These are phyloP conservation scores for Carex myosuroides DNA, from an alignment of 176 grass and related monocot genomes.

Conservation along the genomic window DNA sequence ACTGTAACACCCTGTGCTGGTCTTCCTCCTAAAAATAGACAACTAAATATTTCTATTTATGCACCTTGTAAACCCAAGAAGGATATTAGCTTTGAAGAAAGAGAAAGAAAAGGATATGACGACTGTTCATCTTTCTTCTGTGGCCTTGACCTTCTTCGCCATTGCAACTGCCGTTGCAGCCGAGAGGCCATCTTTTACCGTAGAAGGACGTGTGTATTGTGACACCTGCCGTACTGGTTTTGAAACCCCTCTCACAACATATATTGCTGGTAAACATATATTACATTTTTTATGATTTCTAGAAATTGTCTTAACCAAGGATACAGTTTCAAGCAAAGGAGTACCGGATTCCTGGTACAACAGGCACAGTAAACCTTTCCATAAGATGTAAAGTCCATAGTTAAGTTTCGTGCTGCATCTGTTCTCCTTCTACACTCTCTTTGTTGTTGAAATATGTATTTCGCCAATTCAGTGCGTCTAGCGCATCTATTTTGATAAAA, in stretches of 20 bases:
- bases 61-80: neutral
- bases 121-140: slow-evolving; percentile 27
- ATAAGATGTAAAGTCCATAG: neutral
- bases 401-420: neutral
- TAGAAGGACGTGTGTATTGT: slow-evolving; percentile 79
- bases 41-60: slow-evolving; percentile 21
- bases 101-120: slow-evolving; percentile 43
- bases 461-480: neutral
- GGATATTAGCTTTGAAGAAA: slow-evolving; percentile 3
- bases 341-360: neutral
- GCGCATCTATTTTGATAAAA: neutral
- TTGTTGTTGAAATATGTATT: neutral
- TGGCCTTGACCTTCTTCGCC: slow-evolving; percentile 20
- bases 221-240: slow-evolving; percentile 86
- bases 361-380: neutral
- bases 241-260: slow-evolving; percentile 57
- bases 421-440: neutral
- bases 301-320: neutral
- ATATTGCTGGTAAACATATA: slow-evolving; percentile 40
- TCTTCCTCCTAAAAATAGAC: slow-evolving; percentile 13
- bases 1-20: neutral
- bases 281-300: neutral
- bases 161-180: slow-evolving; percentile 16
- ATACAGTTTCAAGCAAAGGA: neutral
- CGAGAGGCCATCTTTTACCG: slow-evolving; percentile 20